These are phyloP conservation scores for Geotrichum bryndzae DNA, from an alignment of 1,139 yeast genomes.

Conservation along the genomic window DNA sequence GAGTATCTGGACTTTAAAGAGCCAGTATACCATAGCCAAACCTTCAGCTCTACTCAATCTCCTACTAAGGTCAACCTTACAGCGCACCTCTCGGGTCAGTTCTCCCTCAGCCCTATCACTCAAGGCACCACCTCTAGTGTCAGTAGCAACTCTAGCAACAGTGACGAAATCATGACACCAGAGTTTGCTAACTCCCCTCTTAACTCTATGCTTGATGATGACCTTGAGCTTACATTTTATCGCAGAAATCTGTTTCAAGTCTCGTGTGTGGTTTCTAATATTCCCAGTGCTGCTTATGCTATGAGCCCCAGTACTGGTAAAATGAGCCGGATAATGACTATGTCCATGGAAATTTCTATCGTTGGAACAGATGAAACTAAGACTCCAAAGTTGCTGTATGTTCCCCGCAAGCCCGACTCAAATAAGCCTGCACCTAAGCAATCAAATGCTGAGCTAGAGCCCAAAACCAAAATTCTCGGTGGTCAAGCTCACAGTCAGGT, in stretches of 20 bases:
- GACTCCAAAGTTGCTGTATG: constrained; percentile 26
- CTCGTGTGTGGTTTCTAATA: constrained; percentile 27
- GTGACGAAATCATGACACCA: neutral
- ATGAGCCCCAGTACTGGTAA: constrained; percentile 22
- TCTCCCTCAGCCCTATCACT: constrained; percentile 6
- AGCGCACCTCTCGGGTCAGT: constrained; percentile 8
- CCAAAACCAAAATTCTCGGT: constrained; percentile 18
- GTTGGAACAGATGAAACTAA: constrained; percentile 27
- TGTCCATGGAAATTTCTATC: constrained; percentile 29
- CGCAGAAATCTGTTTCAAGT: constrained; percentile 32
- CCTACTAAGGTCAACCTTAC: constrained; percentile 1
- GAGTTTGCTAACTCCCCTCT: neutral
- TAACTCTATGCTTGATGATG: neutral
- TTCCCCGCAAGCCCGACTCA: constrained; percentile 25
- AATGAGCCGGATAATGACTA: constrained; percentile 27
- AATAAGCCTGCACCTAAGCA: constrained; percentile 24
- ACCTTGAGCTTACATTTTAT: constrained; percentile 29
- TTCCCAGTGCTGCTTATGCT: constrained; percentile 29
- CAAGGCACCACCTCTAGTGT: neutral
- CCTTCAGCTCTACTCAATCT: neutral
- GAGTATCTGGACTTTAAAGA: constrained; percentile 2
- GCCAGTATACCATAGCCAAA: neutral
- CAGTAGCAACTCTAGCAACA: neutral
- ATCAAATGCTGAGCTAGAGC: constrained; percentile 27
- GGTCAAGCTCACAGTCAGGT: constrained; percentile 23